Evolutionary conservation across 345 rosid genomes (phyloP), one percentile per base, ranked within the genome.

Genomic region (Reutealis trisperma): DNA sequence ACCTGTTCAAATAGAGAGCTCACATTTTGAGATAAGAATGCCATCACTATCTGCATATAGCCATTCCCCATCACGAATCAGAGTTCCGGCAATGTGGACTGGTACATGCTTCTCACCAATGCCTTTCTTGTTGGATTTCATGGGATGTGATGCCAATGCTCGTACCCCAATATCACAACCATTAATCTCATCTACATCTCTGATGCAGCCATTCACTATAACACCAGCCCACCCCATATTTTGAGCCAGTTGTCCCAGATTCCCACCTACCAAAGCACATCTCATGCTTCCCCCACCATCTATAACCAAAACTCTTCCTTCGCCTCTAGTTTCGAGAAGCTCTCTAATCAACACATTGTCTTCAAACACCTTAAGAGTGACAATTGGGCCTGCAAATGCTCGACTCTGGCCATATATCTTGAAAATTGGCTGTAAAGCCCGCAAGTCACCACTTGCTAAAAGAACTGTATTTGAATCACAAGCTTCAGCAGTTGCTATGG

Each of bases 261-360:
- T 93, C 52, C 96, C 94, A 59, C 99, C 97, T 37, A 92, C 82
- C 82, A 95, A 79, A 16, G 98, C 94, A 70, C 97, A 91, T 75
- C 97, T 89, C 84, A 60, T 78, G 94, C 99, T 95, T 70, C 91
- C 98, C 61, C 96, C 98, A 27, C 99, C 96, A 73, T 95, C 98
- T 54, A 90, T 84, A 16, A 95, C 92, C 8, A 95, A 84, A 55
- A 93, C 99, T 60, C 90, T 73, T 11, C 97, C 96, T 77, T 95
- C 93, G 8, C 99, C 97, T 77, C 80, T 88, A 71, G 86, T 87
- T 78, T 93, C 96, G 2, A 93, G 88, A 25, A 88, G 84, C 88
- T 86, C 87, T 55, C 97, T 80, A 15, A 93, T 94, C 57, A 93
- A 74, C 13, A 93, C 93, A 42, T 95, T 93, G 90, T 95, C 96